Evolutionary conservation across 495 filamentous ascomycete species (phyloP), one percentile per base, ranked within the genome.

Genomic region (Neurospora tetrasperma): DNA sequence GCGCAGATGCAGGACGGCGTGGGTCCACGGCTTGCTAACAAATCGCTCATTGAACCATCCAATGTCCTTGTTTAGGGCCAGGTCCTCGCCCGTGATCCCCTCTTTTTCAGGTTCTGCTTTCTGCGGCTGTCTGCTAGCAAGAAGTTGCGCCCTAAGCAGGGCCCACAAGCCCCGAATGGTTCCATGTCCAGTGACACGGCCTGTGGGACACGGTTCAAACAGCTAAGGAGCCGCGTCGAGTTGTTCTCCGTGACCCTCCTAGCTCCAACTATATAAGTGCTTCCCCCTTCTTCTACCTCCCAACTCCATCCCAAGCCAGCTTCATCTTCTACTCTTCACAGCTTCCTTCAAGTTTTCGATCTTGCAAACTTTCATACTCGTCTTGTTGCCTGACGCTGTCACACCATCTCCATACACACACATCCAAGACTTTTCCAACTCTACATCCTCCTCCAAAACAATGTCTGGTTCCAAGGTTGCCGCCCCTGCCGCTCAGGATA

Each of bases 401-500:
- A 14, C 23, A 62, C 31, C 27, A 31, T 66, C 54, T 66, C 54
- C 54, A 38, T 4, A 38, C 27, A 18, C 9, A 66, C 14, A 31
- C 54, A 35, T 35, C 6, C 54, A 35, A 35, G 27, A 66, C 27
- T 66, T 54, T 74, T 71, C 72, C 31, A 31, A 69, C 12, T 48
- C 70, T 71, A 72, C 70, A 39, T 27, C 44, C 70, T 20, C 43
- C 42, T 71, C 70, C 27, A 12, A 35, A 31, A 66, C 54, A 66
- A 66, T 66, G 43, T 71, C 70, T 12, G 27, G 31, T 39, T 35
- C 70, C 10, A 23, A 20, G 43, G 31, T n/a, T 59, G 31, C 44
- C 27, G 70, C 74, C 44, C 66, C 75, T 69, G 41, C 73, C 40
- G 46, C 69, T 12, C 44, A 72, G 31, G 75, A 80, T 39, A 14